Conservation (phyloP, 2,329 filamentous ascomycete genomes). For the Balansia obtecta region DNA sequence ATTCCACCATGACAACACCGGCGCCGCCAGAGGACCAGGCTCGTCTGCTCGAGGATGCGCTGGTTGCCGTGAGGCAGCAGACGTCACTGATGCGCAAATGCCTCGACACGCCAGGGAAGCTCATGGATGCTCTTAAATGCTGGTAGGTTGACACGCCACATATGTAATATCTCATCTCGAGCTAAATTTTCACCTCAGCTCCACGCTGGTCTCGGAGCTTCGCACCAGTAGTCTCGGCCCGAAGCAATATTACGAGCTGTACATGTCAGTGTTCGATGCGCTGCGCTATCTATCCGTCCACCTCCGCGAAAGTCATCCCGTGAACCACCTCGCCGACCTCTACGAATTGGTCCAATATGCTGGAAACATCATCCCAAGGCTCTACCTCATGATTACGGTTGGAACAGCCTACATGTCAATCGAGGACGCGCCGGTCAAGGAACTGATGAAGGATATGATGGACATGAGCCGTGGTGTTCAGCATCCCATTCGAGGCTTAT, state of each 20-base stretch:
- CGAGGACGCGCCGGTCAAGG: conserved; percentile 94
- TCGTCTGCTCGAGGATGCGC: conserved; percentile 90
- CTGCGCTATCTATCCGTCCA: conserved; percentile 92
- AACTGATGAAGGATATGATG: conserved; percentile 99
- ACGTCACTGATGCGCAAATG: conserved; percentile 95
- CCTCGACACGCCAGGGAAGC: conserved; percentile 90
- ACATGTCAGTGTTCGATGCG: conserved; percentile 98
- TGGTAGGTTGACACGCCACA: conserved; percentile 50
- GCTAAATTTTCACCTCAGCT: conserved; percentile 41
- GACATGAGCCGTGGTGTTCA: conserved; percentile 98
- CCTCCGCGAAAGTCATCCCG: conserved; percentile 91
- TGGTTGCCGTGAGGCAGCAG: conserved; percentile 94
- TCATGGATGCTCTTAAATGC: conserved; percentile 99
- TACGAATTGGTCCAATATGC: conserved; percentile 98
- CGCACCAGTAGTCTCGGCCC: conserved; percentile 94
- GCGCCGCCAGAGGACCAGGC: conserved; percentile 68
- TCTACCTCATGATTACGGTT: conserved; percentile 99
- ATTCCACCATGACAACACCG: conserved; percentile 35
- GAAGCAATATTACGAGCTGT: conserved; percentile 99
- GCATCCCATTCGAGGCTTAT: conserved; percentile 88
- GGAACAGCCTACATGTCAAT: conserved; percentile 99
- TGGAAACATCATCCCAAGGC: conserved; percentile 88
- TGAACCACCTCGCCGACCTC: conserved; percentile 93
- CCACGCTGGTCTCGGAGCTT: conserved; percentile 94
- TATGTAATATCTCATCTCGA: background rate